Conservation (phyloP, 2,329 filamentous ascomycete species). For the Alternaria sp. region DNA sequence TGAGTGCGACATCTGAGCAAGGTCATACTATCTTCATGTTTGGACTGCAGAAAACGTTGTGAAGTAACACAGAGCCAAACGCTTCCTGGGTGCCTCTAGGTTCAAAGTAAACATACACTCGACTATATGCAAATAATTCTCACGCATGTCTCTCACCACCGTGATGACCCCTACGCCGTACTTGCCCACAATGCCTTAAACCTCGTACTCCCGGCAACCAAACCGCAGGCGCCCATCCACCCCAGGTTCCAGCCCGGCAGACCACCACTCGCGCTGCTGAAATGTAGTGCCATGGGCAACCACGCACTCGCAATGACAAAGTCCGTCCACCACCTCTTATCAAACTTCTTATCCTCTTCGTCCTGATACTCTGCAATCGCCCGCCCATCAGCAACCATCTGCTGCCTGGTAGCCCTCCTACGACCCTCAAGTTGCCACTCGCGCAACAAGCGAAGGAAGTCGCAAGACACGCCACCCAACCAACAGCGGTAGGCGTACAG, state of each 20-base stretch:
- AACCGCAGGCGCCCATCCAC: slow-evolving; percentile 55
- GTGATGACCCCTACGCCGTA: slow-evolving; percentile 22
- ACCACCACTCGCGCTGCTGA: slow-evolving; percentile 49
- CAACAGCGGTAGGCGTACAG: slow-evolving; percentile 55
- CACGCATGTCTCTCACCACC: not conserved
- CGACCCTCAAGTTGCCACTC: slow-evolving; percentile 54
- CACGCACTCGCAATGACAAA: slow-evolving; percentile 54
- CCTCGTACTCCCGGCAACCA: slow-evolving; percentile 51
- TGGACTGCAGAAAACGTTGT: not conserved
- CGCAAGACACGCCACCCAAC: slow-evolving; percentile 55
- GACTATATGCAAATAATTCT: slow-evolving; percentile 14
- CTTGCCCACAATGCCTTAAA: slow-evolving; percentile 38
- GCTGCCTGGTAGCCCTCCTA: slow-evolving; percentile 41
- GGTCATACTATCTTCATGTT: not conserved
- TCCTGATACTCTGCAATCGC: slow-evolving; percentile 46
- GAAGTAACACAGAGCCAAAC: not conserved
- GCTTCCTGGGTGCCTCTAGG: not conserved
- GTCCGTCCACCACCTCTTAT: slow-evolving; percentile 55
- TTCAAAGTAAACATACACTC: not conserved
- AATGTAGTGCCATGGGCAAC: slow-evolving; percentile 57
- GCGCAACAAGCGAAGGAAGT: slow-evolving; percentile 54
- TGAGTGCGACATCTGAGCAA: not conserved
- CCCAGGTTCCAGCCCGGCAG: slow-evolving; percentile 57
- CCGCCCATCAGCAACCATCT: slow-evolving; percentile 42
- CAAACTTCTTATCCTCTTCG: slow-evolving; percentile 50